These are phyloP conservation scores for Manihot esculenta DNA, from an alignment of 441 rosid species.

Conservation along the genomic window DNA sequence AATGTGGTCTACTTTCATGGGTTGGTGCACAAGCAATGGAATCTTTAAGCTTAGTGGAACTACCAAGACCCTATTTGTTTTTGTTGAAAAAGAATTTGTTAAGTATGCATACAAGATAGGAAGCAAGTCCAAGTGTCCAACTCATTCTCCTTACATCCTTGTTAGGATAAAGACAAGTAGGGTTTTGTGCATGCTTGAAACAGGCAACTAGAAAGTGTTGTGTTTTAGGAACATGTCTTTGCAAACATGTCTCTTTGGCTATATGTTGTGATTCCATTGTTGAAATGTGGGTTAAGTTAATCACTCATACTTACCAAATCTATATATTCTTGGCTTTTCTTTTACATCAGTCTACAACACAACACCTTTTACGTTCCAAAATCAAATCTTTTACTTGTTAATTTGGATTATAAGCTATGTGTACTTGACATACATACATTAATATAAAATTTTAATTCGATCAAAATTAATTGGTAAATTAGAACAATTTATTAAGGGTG, in stretches of 20 bases:
- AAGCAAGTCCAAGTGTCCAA: not conserved
- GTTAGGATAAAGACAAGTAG: not conserved
- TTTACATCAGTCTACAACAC: not conserved
- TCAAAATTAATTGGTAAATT: too few species aligned
- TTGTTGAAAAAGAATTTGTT: too few species aligned
- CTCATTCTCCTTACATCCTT: not conserved
- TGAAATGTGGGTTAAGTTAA: not conserved
- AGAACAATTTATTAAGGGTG: too few species aligned
- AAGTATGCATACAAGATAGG: not conserved
- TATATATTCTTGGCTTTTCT: not conserved
- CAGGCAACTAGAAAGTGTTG: not conserved
- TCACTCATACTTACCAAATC: not conserved
- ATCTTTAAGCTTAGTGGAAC: conserved; percentile 8
- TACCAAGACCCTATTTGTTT: not conserved
- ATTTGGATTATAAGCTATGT: not conserved
- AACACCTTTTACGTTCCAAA: too few species aligned
- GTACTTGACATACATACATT: too few species aligned
- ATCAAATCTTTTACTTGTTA: too few species aligned
- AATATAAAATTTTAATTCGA: too few species aligned
- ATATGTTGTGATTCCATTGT: not conserved
- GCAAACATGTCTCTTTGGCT: not conserved
- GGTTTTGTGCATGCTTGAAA: too few species aligned
- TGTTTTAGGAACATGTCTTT: not conserved
- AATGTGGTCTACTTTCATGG: conserved; percentile 21
- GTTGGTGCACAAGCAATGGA: not conserved